Evolutionary conservation across 257 asterid species (phyloP), one percentile per base, ranked within the genome.

Genomic region (Jaltomata sinuosa): DNA sequence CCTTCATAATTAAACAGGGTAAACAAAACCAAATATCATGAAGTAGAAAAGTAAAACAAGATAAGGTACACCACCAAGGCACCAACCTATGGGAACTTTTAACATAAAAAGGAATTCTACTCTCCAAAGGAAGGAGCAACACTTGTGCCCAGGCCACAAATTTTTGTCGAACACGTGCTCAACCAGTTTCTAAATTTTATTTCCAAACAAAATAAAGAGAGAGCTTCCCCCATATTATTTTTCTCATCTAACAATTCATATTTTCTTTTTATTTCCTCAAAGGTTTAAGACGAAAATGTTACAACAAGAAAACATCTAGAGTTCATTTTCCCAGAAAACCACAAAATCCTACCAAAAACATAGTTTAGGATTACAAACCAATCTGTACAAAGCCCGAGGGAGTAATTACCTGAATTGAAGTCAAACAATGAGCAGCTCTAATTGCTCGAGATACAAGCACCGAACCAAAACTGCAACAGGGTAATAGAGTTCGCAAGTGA

Each of bases 341-440:
- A 27, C 40, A 34, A 36, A 80, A 11, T 80, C 49, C 55, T 76
- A 65, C 11, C 67, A 25, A 38, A 59, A 65, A 59, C 21, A 36
- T 36, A 25, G 76, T 36, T 76, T 77, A 49, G 31, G 29, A 54
- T 64, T 81, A 29, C 72, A 81, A 55, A 40, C 11, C 54, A 81
- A 81, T 49, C 49, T 65, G 79, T 76, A 82, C 55, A 16, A 52
- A 81, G 54, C 61, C 55, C 49, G 57, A 85, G 16, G 86, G 85
- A 80, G 21, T 72, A 87, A 92, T 83, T 87, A 94, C 99, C 98
- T 96, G 99, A 89, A 96, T 94, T 31, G 99, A 94, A 74, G 99
- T 96, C 90, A 96, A 93, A 87, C 99, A 96, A 90, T 96, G 99
- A 86, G 99, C 99, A 80, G 99, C 99, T 92, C 98, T 94, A 84